Evolutionary conservation across 805 yeast genomes (phyloP).

Genomic region (Tetrapisispora fleetii): DNA sequence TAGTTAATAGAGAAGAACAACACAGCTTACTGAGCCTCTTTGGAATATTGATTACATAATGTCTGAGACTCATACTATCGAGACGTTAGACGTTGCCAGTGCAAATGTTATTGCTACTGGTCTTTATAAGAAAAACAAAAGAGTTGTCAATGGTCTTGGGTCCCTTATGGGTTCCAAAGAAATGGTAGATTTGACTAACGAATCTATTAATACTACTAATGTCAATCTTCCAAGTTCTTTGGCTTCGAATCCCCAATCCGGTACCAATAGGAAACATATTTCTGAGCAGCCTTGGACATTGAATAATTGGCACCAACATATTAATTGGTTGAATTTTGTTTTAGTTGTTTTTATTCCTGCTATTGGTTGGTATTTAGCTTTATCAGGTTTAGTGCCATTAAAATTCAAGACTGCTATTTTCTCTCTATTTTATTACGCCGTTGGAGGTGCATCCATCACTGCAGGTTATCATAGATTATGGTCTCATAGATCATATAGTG

Average conservation of each 20-base stretch:
- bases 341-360: conserved; percentile 55
- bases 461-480: conserved; percentile 79
- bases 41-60: too few relatives aligned
- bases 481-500: conserved; percentile 67
- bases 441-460: conserved; percentile 68
- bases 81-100: conserved; percentile 41
- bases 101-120: conserved; percentile 81
- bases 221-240: background rate
- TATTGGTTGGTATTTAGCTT: conserved; percentile 40
- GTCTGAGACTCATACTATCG: background rate
- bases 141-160: conserved; percentile 78
- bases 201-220: conserved; percentile 29
- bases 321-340: conserved; percentile 68
- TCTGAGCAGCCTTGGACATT: conserved; percentile 73
- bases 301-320: conserved; percentile 60
- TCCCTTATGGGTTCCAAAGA: conserved; percentile 72
- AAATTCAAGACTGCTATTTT: conserved; percentile 38
- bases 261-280: conserved; percentile 39
- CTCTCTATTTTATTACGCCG: conserved; percentile 41
- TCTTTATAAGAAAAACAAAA: conserved; percentile 54
- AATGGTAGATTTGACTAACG: conserved; percentile 37
- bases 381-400: conserved; percentile 36
- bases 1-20: too few relatives aligned
- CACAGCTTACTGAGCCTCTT: too few relatives aligned
- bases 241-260: background rate